Evolutionary conservation across 2,329 filamentous ascomycete species (phyloP).

Genomic region (Calonectria naviculata): DNA sequence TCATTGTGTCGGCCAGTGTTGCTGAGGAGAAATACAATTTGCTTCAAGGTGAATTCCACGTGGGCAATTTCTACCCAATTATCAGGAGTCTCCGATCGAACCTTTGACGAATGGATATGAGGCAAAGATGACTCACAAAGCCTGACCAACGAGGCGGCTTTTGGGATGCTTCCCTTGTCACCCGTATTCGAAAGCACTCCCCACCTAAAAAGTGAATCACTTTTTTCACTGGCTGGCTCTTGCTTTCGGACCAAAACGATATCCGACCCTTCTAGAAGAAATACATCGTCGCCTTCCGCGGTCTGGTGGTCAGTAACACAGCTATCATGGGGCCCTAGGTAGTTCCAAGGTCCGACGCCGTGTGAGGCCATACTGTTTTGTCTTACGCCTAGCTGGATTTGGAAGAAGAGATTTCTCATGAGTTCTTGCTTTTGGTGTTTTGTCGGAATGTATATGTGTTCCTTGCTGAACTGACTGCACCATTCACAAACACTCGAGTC

Average conservation of each 20-base stretch:
- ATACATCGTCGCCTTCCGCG: background rate
- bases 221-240: background rate
- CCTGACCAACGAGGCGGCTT: background rate
- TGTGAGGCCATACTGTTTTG: background rate
- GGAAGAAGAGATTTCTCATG: background rate
- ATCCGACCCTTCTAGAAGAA: background rate
- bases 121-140: background rate
- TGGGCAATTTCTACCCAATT: background rate
- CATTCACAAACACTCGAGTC: background rate
- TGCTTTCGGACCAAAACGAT: background rate
- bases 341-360: background rate
- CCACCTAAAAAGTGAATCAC: background rate
- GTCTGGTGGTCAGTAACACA: background rate
- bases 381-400: background rate
- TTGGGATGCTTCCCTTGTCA: background rate
- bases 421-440: background rate
- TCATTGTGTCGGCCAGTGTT: background rate
- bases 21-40: background rate
- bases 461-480: background rate
- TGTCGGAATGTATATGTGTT: background rate
- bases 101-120: background rate
- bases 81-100: background rate
- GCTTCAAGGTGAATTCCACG: background rate
- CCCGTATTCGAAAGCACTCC: background rate
- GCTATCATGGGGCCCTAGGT: background rate